Evolutionary conservation across 1,139 yeast genomes (phyloP).

Genomic region (Candida tetrigidarum): DNA sequence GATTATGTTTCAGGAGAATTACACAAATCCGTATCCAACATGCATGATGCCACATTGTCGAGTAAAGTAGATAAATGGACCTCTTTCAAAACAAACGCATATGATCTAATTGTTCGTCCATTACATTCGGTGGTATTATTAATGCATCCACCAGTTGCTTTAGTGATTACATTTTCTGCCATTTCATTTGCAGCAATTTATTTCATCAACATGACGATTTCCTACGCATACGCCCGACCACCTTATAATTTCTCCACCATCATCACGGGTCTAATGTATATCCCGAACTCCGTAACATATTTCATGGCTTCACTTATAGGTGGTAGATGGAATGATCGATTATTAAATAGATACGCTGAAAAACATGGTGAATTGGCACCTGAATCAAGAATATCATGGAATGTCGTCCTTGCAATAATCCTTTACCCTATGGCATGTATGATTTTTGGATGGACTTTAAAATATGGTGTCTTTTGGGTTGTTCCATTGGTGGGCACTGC

Average conservation of each 20-base stretch:
- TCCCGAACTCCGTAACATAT: constrained; percentile 84
- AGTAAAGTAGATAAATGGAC: constrained; percentile 17
- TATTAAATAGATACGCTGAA: constrained; percentile 57
- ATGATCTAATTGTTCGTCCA: constrained; percentile 52
- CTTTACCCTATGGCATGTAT: constrained; percentile 68
- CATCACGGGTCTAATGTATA: constrained; percentile 74
- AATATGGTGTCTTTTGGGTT: constrained; percentile 71
- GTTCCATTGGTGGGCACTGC: constrained; percentile 81
- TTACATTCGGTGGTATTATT: constrained; percentile 55
- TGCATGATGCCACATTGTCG: constrained; percentile 5
- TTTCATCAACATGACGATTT: constrained; percentile 74
- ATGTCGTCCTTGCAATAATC: constrained; percentile 65
- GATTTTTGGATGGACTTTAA: constrained; percentile 83
- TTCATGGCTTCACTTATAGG: constrained; percentile 74
- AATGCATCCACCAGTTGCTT: constrained; percentile 71
- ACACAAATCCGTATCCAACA: constrained; percentile 20
- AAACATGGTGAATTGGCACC: constrained; percentile 69
- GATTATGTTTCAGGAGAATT: constrained; percentile 29
- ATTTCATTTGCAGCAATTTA: constrained; percentile 71
- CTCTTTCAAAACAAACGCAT: constrained; percentile 25
- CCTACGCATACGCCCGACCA: constrained; percentile 59
- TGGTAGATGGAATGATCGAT: constrained; percentile 77
- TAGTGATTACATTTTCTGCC: constrained; percentile 68
- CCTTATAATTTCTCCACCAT: constrained; percentile 75
- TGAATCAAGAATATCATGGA: constrained; percentile 80